Base-by-base conservation (phyloP, 2,329 filamentous ascomycete genomes). In the Cercospora nicotianae region DNA sequence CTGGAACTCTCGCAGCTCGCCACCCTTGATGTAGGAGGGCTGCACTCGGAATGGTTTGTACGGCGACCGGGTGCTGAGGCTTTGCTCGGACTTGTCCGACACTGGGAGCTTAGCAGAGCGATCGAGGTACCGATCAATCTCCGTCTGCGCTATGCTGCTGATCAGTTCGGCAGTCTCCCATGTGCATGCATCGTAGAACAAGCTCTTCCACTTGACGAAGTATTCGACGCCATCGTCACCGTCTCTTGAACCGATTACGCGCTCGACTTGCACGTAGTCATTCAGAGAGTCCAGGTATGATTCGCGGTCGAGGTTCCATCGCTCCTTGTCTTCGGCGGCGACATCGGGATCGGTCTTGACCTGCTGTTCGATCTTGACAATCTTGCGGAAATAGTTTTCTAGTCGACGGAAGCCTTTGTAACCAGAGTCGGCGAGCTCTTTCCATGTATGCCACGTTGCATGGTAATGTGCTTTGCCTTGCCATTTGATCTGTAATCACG, bases 221-320 rank as follows among this genome's bases (percentile, higher is more conserved):
- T 99, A 99, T 78, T 98, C 93, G 0, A 87, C 87, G 60, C 89
- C 92, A 8, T 91, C 90, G 13, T 95, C 93, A 26, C 90, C 91
- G 67, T 93, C 88, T 70, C 91, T 89, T 67, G 90, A 87, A 64
- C 92, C 91, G 74, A 99, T 97, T 67, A 99, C 90, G 74, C 95
- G 89, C 79, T 99, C 95, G 33, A 97, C 93, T 74, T 95, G 90
- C 70, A 92, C 95, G 80, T 92, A 96, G 76, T 98, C 94, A 70
- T 91, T 90, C 62, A 96, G 87, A 2, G 93, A 91, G 78, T 98
- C 94, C 67, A 93, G 88, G 71, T 95, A 91, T 67, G 93, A 89
- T 81, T 99, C 95, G 61, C 93, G 91, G 76, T 98, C 93, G n/a
- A 99, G 87, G 78, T 93, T 92, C 85, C 94, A 97, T 79, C 96